A percentile compares a stretch with the other conserved stretches of the same genome.
phyloP scores from a whole-genome alignment of 2,329 filamentous ascomycete species.

The Epichloe sibirici region DNA sequence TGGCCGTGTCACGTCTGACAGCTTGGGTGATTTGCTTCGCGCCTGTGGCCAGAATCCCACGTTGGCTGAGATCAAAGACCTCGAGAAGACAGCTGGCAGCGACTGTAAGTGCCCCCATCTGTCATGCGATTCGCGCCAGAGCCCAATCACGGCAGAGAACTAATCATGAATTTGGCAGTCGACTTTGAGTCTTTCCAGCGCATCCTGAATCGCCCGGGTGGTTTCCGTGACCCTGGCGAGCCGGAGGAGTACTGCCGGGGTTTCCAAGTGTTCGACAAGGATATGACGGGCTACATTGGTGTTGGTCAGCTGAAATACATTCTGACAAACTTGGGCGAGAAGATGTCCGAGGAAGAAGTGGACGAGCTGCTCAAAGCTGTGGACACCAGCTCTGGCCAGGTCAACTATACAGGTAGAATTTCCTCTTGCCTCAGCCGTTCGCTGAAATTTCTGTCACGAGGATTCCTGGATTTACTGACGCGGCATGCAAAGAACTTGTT shows the following conservation, averaged over 20 bases:
- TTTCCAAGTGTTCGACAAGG: conserved; percentile 99
- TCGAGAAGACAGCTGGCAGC: conserved; percentile 78
- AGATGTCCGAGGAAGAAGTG: conserved; percentile 98
- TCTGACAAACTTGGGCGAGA: conserved; percentile 94
- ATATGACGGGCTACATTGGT: conserved; percentile 95
- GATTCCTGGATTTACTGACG: conserved; percentile 4
- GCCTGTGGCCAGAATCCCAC: conserved; percentile 98
- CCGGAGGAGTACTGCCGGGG: conserved; percentile 97
- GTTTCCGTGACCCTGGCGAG: conserved; percentile 95
- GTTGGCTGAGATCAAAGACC: conserved; percentile 77
- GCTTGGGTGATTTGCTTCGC: conserved; percentile 84
- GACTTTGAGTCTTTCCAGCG: conserved; percentile 97
- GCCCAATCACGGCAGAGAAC: background rate
- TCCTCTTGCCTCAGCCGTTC: background rate
- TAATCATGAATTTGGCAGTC: conserved; percentile 41
- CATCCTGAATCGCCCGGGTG: conserved; percentile 91
- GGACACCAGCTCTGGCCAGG: conserved; percentile 88
- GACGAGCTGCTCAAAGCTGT: conserved; percentile 98
- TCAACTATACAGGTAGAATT: conserved; percentile 83
- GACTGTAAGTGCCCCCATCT: conserved; percentile 60
- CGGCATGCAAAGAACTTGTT: conserved; percentile 53
- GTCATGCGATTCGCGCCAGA: background rate
- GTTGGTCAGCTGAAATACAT: conserved; percentile 98
- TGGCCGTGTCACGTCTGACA: conserved; percentile 76
- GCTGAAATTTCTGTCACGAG: background rate